Base-by-base conservation (phyloP, 768 basidiomycete genomes). In the Pilatotrama ljubarskyi region DNA sequence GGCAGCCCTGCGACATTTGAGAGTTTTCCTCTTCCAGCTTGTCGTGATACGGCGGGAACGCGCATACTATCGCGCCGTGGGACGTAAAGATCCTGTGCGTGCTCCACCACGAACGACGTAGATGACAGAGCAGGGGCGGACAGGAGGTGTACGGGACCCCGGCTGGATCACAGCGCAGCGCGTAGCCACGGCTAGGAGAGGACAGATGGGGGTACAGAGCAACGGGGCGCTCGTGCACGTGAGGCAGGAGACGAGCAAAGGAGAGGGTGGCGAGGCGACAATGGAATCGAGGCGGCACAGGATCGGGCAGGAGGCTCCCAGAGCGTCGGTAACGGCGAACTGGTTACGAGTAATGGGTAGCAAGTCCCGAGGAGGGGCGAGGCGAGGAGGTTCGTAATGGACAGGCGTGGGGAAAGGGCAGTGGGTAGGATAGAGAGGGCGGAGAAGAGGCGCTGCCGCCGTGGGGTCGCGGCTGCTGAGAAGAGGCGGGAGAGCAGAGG, bases 361-460 rank as follows among this genome's bases (percentile, higher is more conserved):
- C 9, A 35, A 40, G 40, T 3, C 10, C 51, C 53, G 49, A 54
- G 47, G 47, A 22, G 41, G 43, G 22, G 54, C 48, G n/a, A 15
- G 42, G 47, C 18, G 36, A 44, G 25, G 25, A 24, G 55, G n/a
- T 20, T 15, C 37, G 36, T 14, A 29, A 42, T 20, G 35, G 56
- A 59, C 62, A 58, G 38, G 51, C 56, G 56, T 58, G 57, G 51
- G 57, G 43, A 58, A 44, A 37, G 25, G 41, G n/a, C 7, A 15
- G 37, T 15, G 41, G 18, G 42, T 32, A 25, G 26, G 43, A n/a
- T n/a, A n/a, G 47, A 51, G 24, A 37, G 29, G 48, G 14, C 32
- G 8, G 47, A 22, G 36, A 32, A 20, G 40, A 42, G 18, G n/a
- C 32, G 48, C n/a, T n/a, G n/a, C 5, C 37, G 40, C 49, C 53